A percentile compares a stretch with the other conserved stretches of the same genome.
phyloP scores from a whole-genome alignment of 176 grass and related monocot species.

The Urochloa ruziziensis region DNA sequence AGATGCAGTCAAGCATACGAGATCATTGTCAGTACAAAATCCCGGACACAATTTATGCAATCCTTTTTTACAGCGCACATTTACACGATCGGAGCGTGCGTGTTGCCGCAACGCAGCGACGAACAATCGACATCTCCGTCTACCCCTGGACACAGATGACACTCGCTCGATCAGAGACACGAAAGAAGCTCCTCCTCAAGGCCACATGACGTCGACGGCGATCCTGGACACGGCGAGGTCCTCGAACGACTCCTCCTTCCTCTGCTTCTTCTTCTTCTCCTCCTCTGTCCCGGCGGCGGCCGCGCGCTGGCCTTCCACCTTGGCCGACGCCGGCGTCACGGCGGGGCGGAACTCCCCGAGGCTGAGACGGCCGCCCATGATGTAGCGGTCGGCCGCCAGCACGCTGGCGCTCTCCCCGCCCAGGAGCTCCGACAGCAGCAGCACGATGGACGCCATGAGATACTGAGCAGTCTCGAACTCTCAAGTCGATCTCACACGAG shows the following conservation, averaged over 20 bases:
- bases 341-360: slow-evolving; percentile 30
- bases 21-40: no score
- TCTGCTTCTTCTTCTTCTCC: not conserved
- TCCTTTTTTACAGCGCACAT: no score
- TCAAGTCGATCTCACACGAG: not conserved
- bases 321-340: not conserved
- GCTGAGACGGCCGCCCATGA: slow-evolving; percentile 34
- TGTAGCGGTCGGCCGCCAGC: slow-evolving; percentile 37
- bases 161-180: no score
- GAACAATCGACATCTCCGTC: no score
- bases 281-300: not conserved
- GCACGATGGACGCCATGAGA: slow-evolving; percentile 51
- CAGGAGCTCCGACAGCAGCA: slow-evolving; percentile 57
- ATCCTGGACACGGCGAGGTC: slow-evolving; percentile 31
- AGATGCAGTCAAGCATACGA: no score
- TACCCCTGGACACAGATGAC: no score
- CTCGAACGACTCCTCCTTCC: slow-evolving; percentile 25
- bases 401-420: slow-evolving; percentile 42
- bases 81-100: no score
- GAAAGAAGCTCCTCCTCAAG: not conserved
- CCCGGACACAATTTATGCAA: no score
- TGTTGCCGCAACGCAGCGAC: no score
- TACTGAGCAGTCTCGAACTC: no score
- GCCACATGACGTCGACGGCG: slow-evolving; percentile 53
- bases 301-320: no score